Conservation (phyloP, 352 stramenopile species). For the Albugo candida region DNA sequence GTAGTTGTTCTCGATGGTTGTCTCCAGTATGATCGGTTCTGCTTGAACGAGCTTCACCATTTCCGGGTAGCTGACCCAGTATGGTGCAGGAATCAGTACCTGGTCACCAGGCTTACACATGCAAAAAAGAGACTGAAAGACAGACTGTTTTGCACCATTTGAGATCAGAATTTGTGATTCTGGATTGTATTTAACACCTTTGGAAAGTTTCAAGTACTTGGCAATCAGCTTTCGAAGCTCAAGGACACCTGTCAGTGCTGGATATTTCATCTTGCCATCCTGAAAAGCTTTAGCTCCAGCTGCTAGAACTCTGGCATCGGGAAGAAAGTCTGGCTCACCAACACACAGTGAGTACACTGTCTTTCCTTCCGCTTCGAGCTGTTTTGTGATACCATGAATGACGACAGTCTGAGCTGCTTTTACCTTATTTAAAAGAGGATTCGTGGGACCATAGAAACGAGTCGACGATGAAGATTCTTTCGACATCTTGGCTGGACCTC, state of each 20-base stretch:
- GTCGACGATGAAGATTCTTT: background rate
- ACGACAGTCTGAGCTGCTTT: conserved; percentile 82
- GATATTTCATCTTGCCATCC: conserved; percentile 86
- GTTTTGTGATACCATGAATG: conserved; percentile 86
- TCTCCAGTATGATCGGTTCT: conserved; percentile 83
- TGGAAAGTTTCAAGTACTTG: conserved; percentile 78
- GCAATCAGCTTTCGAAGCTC: conserved; percentile 80
- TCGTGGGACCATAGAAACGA: conserved; percentile 20
- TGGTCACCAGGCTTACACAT: conserved; percentile 83
- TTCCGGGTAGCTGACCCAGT: conserved; percentile 94
- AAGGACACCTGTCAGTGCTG: conserved; percentile 82
- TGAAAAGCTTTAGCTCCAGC: conserved; percentile 57
- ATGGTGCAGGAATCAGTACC: conserved; percentile 90
- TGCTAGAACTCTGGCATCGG: conserved; percentile 75
- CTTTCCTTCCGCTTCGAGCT: conserved; percentile 86
- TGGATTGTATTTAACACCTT: conserved; percentile 80
- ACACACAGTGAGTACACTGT: conserved; percentile 85
- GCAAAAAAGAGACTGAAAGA: conserved; percentile 86
- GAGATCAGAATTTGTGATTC: conserved; percentile 86
- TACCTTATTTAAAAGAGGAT: conserved; percentile 65
- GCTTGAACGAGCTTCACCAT: conserved; percentile 86
- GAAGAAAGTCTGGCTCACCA: conserved; percentile 90
- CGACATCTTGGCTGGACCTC: conserved; percentile 4
- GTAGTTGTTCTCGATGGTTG: conserved; percentile 78
- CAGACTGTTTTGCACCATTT: conserved; percentile 91